A percentile compares a stretch with the other conserved stretches of the same genome.
These are phyloP conservation scores for Stereum hirsutum DNA, from an alignment of 1,284 basidiomycete species.

Conservation along the genomic window DNA sequence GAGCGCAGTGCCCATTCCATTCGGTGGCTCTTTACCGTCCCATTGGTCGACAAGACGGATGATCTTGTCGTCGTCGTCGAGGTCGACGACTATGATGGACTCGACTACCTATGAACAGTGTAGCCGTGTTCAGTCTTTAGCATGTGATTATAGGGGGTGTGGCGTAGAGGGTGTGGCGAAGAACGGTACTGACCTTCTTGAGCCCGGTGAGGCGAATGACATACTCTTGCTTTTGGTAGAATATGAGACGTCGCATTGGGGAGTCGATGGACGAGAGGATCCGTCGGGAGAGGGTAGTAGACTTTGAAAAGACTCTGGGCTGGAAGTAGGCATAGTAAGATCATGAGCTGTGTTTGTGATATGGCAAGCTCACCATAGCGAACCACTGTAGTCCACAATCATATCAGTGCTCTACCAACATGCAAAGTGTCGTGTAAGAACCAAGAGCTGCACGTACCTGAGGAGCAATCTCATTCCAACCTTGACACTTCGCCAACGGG, in stretches of 20 bases:
- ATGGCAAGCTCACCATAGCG: slow-evolving; percentile 35
- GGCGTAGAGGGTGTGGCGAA: not conserved
- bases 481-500: slow-evolving; percentile 39
- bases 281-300: slow-evolving; percentile 39
- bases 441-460: slow-evolving; percentile 29
- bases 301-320: slow-evolving; percentile 47
- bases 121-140: too few relatives aligned
- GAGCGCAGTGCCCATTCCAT: slow-evolving; percentile 32
- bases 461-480: slow-evolving; percentile 42
- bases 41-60: slow-evolving; percentile 51
- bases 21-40: slow-evolving; percentile 47
- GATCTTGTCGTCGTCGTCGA: slow-evolving; percentile 56
- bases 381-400: slow-evolving; percentile 36
- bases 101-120: slow-evolving; percentile 31
- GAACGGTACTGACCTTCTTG: slow-evolving; percentile 34
- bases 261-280: slow-evolving; percentile 46
- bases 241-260: slow-evolving; percentile 51
- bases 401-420: not conserved
- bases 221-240: slow-evolving; percentile 54
- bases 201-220: slow-evolving; percentile 38
- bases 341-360: not conserved
- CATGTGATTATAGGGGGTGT: not conserved
- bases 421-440: not conserved
- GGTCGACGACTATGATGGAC: slow-evolving; percentile 54
- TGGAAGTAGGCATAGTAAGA: slow-evolving; percentile 17